Evolutionary conservation across 1,284 basidiomycete species (phyloP).

Genomic region (Meripilus lineatus): DNA sequence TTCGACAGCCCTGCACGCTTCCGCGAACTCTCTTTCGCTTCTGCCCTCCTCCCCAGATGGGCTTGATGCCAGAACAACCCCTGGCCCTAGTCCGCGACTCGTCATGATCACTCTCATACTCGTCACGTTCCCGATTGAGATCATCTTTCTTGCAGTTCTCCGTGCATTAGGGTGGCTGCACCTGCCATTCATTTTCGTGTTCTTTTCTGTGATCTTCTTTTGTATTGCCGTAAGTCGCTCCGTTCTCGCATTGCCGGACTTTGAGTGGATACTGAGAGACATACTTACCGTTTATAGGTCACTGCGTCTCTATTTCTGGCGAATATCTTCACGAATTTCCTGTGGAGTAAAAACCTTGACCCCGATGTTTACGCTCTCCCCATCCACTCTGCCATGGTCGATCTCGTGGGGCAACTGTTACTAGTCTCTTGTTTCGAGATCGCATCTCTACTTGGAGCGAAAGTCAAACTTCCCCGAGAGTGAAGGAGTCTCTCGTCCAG

Average conservation of each 20-base stretch:
- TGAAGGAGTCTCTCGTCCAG: neutral
- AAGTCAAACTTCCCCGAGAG: conserved; percentile 14
- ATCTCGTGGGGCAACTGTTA: conserved; percentile 85
- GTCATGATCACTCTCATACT: conserved; percentile 65
- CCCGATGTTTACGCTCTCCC: conserved; percentile 95
- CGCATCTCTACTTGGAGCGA: conserved; percentile 39
- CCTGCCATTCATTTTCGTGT: conserved; percentile 61
- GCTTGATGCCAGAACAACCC: conserved; percentile 10
- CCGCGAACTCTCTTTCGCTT: conserved; percentile 27
- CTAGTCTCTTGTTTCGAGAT: conserved; percentile 74
- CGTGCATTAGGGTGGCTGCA: conserved; percentile 72
- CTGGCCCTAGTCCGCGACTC: conserved; percentile 42
- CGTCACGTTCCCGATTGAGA: conserved; percentile 74
- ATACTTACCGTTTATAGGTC: conserved; percentile 57
- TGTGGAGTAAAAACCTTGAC: conserved; percentile 83
- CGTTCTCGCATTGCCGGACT: neutral
- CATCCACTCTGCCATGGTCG: conserved; percentile 85
- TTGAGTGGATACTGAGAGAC: no score
- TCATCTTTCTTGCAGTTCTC: conserved; percentile 67
- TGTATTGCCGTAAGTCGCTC: conserved; percentile 62
- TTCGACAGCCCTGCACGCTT: conserved; percentile 79
- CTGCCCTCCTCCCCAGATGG: conserved; percentile 17
- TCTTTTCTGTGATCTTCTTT: conserved; percentile 65
- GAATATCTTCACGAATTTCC: conserved; percentile 64
- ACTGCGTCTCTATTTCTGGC: conserved; percentile 67